Evolutionary conservation across 1,284 basidiomycete genomes (phyloP), one percentile per base, ranked within the genome.

Genomic region (Acaromyces ingoldii): DNA sequence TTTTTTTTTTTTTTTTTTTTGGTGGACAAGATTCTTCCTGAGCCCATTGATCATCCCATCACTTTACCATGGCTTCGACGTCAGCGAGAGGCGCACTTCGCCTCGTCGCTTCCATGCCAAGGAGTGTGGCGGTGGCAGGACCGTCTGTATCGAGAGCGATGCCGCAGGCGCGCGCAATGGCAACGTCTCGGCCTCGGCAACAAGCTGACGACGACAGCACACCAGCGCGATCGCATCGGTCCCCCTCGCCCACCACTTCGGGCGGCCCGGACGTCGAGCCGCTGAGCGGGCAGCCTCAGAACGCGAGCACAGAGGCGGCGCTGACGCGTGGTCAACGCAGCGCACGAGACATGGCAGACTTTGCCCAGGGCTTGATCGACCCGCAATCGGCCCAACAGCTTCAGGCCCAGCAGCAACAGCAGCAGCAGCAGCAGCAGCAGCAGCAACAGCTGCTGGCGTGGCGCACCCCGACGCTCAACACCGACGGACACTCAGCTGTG

Each of bases 201-300:
- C 17, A 7, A 7, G 42, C 19, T 4, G 42, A 45, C 13, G 26
- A 29, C 22, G 13, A 45, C 13, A n/a, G 29, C n/a, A 45, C 21
- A n/a, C 42, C 42, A 6, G 42, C 42, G 30, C 17, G 42, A 45
- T 28, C 17, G 13, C 42, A 45, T 45, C 17, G 42, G 19, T 11
- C n/a, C 4, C 17, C n/a, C 3, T 22, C 42, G 15, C 15, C 42
- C 30, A 25, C 2, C 11, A 45, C 17, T 26, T 4, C 42, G 13
- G 25, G 42, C 13, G 42, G 42, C 15, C 2, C 4, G 4, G 42
- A 45, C 22, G 19, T 45, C 29, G 28, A 45, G 3, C 17, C 4
- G 4, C 15, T 45, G 6, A 26, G 15, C 5, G 25, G 25, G 19
- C 10, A 15, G 4, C 15, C 42, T 26, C 17, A 25, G 4, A 45